Percentiles rank a stretch among this genome's conserved stretches.
Conservation (phyloP, 2,329 filamentous ascomycete species). For the Hypoxylon sp. region DNA sequence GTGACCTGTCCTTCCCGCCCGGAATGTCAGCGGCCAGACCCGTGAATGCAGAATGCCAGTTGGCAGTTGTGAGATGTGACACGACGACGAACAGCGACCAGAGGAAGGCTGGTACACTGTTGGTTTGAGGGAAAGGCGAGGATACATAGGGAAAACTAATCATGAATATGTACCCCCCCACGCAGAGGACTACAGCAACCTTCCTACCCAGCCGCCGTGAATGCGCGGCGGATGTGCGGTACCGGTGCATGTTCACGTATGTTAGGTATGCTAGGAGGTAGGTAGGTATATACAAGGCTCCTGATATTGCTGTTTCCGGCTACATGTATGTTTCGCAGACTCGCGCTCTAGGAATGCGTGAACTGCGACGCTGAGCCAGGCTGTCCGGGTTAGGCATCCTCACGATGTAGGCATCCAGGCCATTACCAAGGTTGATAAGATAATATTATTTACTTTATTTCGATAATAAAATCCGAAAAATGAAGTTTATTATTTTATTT, state of each 20-base stretch:
- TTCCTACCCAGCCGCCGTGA: constrained; percentile 25
- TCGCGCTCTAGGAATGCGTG: constrained; percentile 9
- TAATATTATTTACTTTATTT: background rate
- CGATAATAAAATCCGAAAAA: background rate
- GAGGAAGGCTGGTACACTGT: background rate
- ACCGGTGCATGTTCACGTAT: constrained; percentile 1
- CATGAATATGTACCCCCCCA: constrained; percentile 35
- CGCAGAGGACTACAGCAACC: constrained; percentile 31
- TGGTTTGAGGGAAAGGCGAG: background rate
- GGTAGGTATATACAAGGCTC: constrained; percentile 7
- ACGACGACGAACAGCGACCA: constrained; percentile 2
- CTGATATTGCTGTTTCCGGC: constrained; percentile 19
- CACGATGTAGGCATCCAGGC: constrained; percentile 16
- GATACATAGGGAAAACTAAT: constrained; percentile 11
- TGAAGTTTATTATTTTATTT: background rate
- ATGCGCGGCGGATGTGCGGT: constrained; percentile 2
- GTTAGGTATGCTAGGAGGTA: background rate
- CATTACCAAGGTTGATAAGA: constrained; percentile 7
- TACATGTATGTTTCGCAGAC: background rate
- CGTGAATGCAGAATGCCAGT: constrained; percentile 45
- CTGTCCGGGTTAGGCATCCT: constrained; percentile 36
- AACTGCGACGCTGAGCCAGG: constrained; percentile 32
- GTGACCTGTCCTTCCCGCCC: constrained; percentile 43
- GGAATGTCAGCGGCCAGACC: constrained; percentile 44
- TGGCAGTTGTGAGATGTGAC: constrained; percentile 43